Base-by-base conservation (phyloP, 169 alveolate genomes). In the Eimeria necatrix region DNA sequence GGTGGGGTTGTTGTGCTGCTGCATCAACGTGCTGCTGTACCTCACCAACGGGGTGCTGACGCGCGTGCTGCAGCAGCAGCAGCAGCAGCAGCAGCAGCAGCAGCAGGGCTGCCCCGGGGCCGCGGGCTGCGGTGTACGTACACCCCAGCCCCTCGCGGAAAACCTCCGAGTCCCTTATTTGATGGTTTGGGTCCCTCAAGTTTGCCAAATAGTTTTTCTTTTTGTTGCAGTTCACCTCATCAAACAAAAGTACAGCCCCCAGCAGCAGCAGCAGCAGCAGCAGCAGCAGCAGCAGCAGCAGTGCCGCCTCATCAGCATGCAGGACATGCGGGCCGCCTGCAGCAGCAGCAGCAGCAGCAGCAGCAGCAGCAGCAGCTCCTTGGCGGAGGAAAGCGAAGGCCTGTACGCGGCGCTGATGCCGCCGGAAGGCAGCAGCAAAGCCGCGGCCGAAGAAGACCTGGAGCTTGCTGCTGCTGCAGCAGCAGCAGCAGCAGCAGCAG, bases 61-160 rank as follows among this genome's bases (percentile, higher is more conserved):
- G 41, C 81, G 95, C 18, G 81, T 91, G 22, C 91, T 91, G 52
- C 95, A 91, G 56, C 95, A 91, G 83, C 92, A 84, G 92, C 90
- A 81, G 90, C 49, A 12, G 49, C 3, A 74, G 59, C 60, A 32
- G 86, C 60, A 74, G 56, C 60, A 41, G 86, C 60, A 74, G 68
- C 9, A 56, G 68, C 68, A 56, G 68, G n/a, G 16, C n/a, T 68
- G 78, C 26, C 78, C 78, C 8, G 49, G 18, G 22, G 49, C n/a
- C 4, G 9, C 48, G 4, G 51, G 22, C 49, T 80, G 89, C 70
- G 26, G 89, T 52, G 89, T 22, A 48, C 89, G 22, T n/a, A 49
- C 70, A 32, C 89, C 70, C 20, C 71, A 80, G 10, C 14, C 51
- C 20, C 18, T 24, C 71, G 73, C 59, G 10, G 95, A 73, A 61